Conservation (phyloP, 805 yeast species). For the Yarrowia sp. region DNA sequence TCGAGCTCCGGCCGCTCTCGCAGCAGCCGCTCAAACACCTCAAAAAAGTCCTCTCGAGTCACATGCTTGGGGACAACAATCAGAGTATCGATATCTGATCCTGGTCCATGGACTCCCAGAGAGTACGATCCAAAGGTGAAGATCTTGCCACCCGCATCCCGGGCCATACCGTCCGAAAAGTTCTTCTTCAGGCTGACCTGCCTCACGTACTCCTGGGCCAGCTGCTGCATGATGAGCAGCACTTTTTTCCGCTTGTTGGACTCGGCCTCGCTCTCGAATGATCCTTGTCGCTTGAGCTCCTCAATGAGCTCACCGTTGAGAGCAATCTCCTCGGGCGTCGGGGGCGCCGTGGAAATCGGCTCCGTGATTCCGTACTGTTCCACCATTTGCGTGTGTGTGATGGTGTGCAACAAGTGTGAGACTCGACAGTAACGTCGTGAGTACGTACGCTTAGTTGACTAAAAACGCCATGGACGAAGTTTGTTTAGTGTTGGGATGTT, state of each 20-base stretch:
- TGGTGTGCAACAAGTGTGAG: slow-evolving; percentile 4
- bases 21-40: slow-evolving; percentile 73
- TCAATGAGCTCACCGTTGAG: slow-evolving; percentile 77
- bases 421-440: not conserved
- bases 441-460: slow-evolving; percentile 7
- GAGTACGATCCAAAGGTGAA: slow-evolving; percentile 95
- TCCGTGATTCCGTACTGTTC: slow-evolving; percentile 69
- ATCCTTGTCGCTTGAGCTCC: slow-evolving; percentile 81
- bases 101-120: slow-evolving; percentile 96
- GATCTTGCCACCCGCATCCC: slow-evolving; percentile 97
- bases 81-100: slow-evolving; percentile 95
- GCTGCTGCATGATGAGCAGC: slow-evolving; percentile 69
- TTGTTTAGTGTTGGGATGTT: slow-evolving; percentile 23
- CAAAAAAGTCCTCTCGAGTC: slow-evolving; percentile 85
- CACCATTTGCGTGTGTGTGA: not conserved
- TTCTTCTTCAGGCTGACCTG: slow-evolving; percentile 79
- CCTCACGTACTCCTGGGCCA: slow-evolving; percentile 83
- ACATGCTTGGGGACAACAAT: slow-evolving; percentile 98
- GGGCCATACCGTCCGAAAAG: slow-evolving; percentile 97
- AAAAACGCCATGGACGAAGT: slow-evolving; percentile 13
- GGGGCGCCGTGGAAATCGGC: slow-evolving; percentile 85
- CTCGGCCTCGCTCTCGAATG: slow-evolving; percentile 87
- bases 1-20: slow-evolving; percentile 80
- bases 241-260: slow-evolving; percentile 81
- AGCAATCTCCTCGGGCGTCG: slow-evolving; percentile 78